Evolutionary conservation across 1,284 basidiomycete genomes (phyloP).

Genomic region (Boletus holoroseus): DNA sequence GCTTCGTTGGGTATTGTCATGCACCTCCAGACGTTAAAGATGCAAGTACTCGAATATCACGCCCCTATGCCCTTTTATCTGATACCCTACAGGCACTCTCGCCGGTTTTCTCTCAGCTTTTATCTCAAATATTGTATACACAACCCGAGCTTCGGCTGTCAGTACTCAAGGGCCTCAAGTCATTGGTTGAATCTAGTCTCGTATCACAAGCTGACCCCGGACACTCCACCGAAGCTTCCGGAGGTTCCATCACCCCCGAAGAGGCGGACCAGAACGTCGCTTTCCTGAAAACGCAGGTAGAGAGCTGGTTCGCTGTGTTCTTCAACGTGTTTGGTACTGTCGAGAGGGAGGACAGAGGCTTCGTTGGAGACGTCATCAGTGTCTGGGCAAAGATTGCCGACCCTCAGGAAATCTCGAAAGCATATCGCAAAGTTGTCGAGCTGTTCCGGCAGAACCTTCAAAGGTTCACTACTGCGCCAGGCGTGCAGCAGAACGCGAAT

Average conservation of each 20-base stretch:
- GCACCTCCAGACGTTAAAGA: constrained; percentile 50
- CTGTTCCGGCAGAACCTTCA: constrained; percentile 74
- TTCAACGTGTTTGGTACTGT: constrained; percentile 96
- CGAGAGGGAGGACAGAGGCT: constrained; percentile 68
- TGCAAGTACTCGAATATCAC: constrained; percentile 7
- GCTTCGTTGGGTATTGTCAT: constrained; percentile 81
- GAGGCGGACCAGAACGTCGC: constrained; percentile 66
- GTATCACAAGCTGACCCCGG: constrained; percentile 36
- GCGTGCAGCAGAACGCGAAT: constrained; percentile 34
- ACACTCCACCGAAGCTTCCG: constrained; percentile 29
- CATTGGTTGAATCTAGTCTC: constrained; percentile 73
- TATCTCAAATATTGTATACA: constrained; percentile 87
- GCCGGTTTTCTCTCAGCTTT: constrained; percentile 74
- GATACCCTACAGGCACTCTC: constrained; percentile 53
- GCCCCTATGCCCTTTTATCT: constrained; percentile 2
- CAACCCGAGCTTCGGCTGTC: constrained; percentile 81
- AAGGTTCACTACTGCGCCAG: constrained; percentile 30
- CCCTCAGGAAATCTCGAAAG: constrained; percentile 69
- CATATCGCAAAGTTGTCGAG: constrained; percentile 74
- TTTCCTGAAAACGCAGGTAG: constrained; percentile 74
- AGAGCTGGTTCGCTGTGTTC: constrained; percentile 90
- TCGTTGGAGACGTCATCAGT: constrained; percentile 85
- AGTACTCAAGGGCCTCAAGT: constrained; percentile 77
- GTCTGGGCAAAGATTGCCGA: constrained; percentile 84
- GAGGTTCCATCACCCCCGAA: constrained; percentile 38